Evolutionary conservation across 1,284 basidiomycete species (phyloP).

Genomic region (Fistulina hepatica): DNA sequence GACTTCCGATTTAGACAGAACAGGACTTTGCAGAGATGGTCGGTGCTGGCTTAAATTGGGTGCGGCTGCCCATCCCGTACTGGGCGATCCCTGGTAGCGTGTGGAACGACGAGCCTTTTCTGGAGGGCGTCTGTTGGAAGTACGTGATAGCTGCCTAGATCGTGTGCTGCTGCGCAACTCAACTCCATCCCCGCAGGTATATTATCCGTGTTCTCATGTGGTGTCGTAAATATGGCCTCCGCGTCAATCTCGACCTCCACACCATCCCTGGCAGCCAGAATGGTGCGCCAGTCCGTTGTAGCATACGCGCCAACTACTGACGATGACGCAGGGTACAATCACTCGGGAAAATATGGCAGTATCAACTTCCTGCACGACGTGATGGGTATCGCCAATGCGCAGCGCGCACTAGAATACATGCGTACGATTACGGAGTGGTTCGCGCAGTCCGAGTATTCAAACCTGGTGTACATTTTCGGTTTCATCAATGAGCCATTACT

Average conservation of each 20-base stretch:
- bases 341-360: slow-evolving; percentile 53
- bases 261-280: slow-evolving; percentile 72
- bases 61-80: slow-evolving; percentile 75
- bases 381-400: slow-evolving; percentile 67
- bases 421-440: slow-evolving; percentile 74
- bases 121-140: slow-evolving; percentile 67
- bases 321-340: slow-evolving; percentile 56
- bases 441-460: slow-evolving; percentile 50
- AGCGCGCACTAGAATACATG: slow-evolving; percentile 78
- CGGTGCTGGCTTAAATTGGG: slow-evolving; percentile 82
- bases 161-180: slow-evolving; percentile 14
- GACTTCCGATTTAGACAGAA: slow-evolving; percentile 51
- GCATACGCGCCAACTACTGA: slow-evolving; percentile 2
- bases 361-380: slow-evolving; percentile 58
- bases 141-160: slow-evolving; percentile 25
- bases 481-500: slow-evolving; percentile 62
- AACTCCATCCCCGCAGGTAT: slow-evolving; percentile 35
- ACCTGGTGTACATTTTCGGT: slow-evolving; percentile 67
- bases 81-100: slow-evolving; percentile 60
- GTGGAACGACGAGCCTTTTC: slow-evolving; percentile 59
- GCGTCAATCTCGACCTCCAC: slow-evolving; percentile 80
- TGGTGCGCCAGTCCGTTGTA: slow-evolving; percentile 33
- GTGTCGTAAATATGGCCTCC: slow-evolving; percentile 84
- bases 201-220: slow-evolving; percentile 69
- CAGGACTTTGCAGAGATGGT: slow-evolving; percentile 84